Evolutionary conservation across 306 rosid species (phyloP).

Genomic region (Vigna trinervia): DNA sequence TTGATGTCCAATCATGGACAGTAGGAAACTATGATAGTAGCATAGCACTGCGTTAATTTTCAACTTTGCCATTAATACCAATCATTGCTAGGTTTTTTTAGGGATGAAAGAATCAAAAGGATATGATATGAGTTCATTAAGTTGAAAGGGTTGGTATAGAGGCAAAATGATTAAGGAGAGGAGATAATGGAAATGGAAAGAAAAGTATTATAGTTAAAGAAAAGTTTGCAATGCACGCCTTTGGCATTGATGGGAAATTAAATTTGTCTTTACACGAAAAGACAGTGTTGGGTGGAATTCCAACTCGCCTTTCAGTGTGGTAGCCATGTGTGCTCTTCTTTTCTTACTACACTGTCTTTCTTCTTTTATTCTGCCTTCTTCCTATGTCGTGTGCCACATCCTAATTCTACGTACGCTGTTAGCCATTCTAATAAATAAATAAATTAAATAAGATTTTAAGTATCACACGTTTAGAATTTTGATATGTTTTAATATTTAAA

Average conservation of each 20-base stretch:
- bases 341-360: not conserved
- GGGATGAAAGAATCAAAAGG: conserved; percentile 45
- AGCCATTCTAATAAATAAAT: no score
- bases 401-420: conserved; percentile 11
- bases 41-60: conserved; percentile 12
- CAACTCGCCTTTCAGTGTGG: conserved; percentile 59
- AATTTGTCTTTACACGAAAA: conserved; percentile 46
- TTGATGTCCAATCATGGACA: not conserved
- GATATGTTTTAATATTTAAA: no score
- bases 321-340: conserved; percentile 18
- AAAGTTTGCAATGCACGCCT: conserved; percentile 33
- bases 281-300: conserved; percentile 62
- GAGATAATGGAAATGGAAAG: conserved; percentile 27
- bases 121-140: conserved; percentile 38
- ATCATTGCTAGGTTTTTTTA: conserved; percentile 49
- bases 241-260: conserved; percentile 32
- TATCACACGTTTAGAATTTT: no score
- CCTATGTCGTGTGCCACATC: not conserved
- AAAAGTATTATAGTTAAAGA: not conserved
- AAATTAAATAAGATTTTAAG: no score
- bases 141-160: conserved; percentile 48
- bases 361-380: conserved; percentile 2
- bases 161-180: conserved; percentile 40
- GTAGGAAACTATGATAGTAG: not conserved
- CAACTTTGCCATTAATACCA: conserved; percentile 40